Conservation (phyloP, 2,329 filamentous ascomycete genomes). For the Monilinia laxa region DNA sequence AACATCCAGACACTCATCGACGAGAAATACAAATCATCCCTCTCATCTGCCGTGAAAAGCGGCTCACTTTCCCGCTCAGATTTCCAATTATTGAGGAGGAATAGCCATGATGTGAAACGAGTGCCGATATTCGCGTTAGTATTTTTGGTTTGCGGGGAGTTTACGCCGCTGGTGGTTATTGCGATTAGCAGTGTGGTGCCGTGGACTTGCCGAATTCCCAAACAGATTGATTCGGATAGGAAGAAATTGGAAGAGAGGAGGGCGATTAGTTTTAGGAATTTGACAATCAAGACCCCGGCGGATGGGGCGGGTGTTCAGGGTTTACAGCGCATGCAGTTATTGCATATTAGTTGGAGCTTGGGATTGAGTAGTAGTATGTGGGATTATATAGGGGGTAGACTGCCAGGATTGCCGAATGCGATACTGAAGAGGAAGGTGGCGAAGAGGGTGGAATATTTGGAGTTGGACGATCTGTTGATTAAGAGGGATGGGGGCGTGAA, state of each 20-base stretch:
- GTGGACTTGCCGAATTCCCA: slow-evolving; percentile 77
- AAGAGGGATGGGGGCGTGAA: slow-evolving; percentile 58
- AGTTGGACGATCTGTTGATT: slow-evolving; percentile 70
- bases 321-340: slow-evolving; percentile 43
- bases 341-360: slow-evolving; percentile 45
- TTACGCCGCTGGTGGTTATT: slow-evolving; percentile 77
- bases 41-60: slow-evolving; percentile 38
- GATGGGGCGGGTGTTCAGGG: slow-evolving; percentile 31
- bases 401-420: slow-evolving; percentile 44
- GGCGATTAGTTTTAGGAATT: slow-evolving; percentile 47
- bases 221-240: slow-evolving; percentile 62
- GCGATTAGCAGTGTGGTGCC: slow-evolving; percentile 71
- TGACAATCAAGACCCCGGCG: slow-evolving; percentile 36
- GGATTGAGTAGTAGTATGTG: slow-evolving; percentile 45
- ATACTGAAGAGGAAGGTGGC: slow-evolving; percentile 56
- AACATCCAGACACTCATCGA: slow-evolving; percentile 50
- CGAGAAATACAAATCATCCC: slow-evolving; percentile 42
- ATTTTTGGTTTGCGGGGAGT: slow-evolving; percentile 77
- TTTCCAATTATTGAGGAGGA: slow-evolving; percentile 68
- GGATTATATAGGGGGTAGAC: slow-evolving; percentile 45
- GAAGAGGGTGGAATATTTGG: slow-evolving; percentile 61
- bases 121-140: slow-evolving; percentile 77
- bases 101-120: slow-evolving; percentile 69
- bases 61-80: slow-evolving; percentile 58
- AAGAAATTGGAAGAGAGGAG: slow-evolving; percentile 55